Conservation (phyloP, 345 rosid genomes). For the Hevea brasiliensis region DNA sequence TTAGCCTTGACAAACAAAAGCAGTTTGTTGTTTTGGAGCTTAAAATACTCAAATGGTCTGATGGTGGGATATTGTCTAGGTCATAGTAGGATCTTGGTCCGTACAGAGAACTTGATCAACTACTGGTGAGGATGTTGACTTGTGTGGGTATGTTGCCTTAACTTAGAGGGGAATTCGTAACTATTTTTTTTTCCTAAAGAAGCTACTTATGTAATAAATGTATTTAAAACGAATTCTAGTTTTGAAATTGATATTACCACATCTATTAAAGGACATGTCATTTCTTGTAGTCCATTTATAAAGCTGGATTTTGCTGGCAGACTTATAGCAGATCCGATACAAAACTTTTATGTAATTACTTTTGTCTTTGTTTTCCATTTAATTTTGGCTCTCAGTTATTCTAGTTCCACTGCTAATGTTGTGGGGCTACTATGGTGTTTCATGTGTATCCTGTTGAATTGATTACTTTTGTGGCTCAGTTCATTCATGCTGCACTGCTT, state of each 20-base stretch:
- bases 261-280: background rate
- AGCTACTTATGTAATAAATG: background rate
- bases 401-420: background rate
- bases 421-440: background rate
- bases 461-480: background rate
- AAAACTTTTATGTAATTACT: background rate
- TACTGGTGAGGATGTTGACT: background rate
- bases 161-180: background rate
- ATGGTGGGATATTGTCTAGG: background rate
- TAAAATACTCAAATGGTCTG: background rate
- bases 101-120: background rate
- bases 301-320: slow-evolving; percentile 3
- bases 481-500: background rate
- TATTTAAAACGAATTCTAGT: background rate
- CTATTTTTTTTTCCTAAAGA: background rate
- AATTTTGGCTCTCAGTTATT: background rate
- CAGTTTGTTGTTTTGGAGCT: background rate
- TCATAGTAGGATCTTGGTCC: background rate
- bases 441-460: background rate
- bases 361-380: background rate
- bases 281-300: background rate
- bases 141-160: background rate
- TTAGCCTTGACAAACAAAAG: background rate
- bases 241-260: background rate
- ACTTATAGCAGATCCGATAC: background rate